Conservation (phyloP, 805 yeast genomes). For the Clavispora carvajalis region DNA sequence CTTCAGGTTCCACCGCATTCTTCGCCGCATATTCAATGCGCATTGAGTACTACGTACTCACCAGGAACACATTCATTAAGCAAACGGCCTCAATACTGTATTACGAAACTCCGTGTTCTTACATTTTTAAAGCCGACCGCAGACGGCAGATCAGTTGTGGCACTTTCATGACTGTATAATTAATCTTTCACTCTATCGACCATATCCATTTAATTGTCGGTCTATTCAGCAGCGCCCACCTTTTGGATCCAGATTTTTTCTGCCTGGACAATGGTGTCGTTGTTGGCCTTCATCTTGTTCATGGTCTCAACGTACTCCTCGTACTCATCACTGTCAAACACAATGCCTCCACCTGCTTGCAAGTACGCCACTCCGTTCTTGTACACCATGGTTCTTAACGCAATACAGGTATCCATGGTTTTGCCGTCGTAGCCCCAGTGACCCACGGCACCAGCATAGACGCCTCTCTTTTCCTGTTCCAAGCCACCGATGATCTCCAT, state of each 20-base stretch:
- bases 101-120: too few relatives aligned
- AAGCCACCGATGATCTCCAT: slow-evolving; percentile 91
- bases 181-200: too few relatives aligned
- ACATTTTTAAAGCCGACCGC: too few relatives aligned
- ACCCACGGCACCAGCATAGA: slow-evolving; percentile 98
- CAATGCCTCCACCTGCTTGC: slow-evolving; percentile 99
- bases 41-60: too few relatives aligned
- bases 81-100: too few relatives aligned
- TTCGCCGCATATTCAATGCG: too few relatives aligned
- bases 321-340: slow-evolving; percentile 87
- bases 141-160: too few relatives aligned
- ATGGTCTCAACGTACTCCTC: slow-evolving; percentile 95
- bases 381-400: slow-evolving; percentile 92
- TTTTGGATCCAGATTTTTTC: slow-evolving; percentile 69
- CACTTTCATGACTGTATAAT: too few relatives aligned
- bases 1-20: too few relatives aligned
- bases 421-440: slow-evolving; percentile 95
- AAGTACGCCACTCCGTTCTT: slow-evolving; percentile 87
- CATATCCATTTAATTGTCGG: neutral
- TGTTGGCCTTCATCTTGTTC: slow-evolving; percentile 95
- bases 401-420: slow-evolving; percentile 96
- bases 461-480: slow-evolving; percentile 90
- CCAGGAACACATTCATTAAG: too few relatives aligned
- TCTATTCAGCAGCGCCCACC: slow-evolving; percentile 10
- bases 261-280: slow-evolving; percentile 85